A percentile compares a stretch with the other conserved stretches of the same genome.
phyloP scores from a whole-genome alignment of 2,329 filamentous ascomycete species.

The Diaporthe humulicola region DNA sequence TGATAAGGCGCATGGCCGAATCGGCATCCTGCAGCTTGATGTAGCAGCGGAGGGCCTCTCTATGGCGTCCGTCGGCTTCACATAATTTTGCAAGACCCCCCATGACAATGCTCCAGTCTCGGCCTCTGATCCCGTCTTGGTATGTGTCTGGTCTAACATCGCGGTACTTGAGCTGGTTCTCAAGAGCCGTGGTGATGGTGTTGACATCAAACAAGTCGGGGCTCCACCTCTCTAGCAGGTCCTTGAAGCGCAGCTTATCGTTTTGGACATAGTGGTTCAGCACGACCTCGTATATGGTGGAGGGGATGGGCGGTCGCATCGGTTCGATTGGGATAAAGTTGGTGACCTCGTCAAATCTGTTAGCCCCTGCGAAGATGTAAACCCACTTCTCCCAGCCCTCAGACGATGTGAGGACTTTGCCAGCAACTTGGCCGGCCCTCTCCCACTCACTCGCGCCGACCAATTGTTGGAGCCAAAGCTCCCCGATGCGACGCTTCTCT shows the following conservation, averaged over 20 bases:
- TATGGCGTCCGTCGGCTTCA: conserved; percentile 82
- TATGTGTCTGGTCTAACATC: conserved; percentile 82
- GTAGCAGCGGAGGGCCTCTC: conserved; percentile 89
- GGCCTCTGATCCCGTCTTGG: conserved; percentile 77
- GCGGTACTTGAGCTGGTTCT: conserved; percentile 83
- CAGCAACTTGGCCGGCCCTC: conserved; percentile 83
- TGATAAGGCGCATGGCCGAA: conserved; percentile 86
- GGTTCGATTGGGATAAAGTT: conserved; percentile 83
- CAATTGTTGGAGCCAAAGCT: conserved; percentile 92
- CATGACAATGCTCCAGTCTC: conserved; percentile 92
- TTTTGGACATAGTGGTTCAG: conserved; percentile 88
- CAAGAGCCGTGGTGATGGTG: conserved; percentile 81
- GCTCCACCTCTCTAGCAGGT: conserved; percentile 87
- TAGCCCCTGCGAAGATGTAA: conserved; percentile 87
- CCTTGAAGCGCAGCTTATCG: conserved; percentile 81
- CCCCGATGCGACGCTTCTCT: conserved; percentile 91
- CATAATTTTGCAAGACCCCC: conserved; percentile 88
- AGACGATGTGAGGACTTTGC: conserved; percentile 83
- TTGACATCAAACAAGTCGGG: conserved; percentile 85
- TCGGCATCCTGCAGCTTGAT: conserved; percentile 94
- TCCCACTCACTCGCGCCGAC: conserved; percentile 81
- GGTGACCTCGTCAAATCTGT: conserved; percentile 91
- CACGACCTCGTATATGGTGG: conserved; percentile 88
- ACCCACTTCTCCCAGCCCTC: conserved; percentile 96
- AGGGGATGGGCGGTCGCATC: conserved; percentile 83